Conservation (phyloP, 192 early-diverging fungal species). For the Dissophora ornata region DNA sequence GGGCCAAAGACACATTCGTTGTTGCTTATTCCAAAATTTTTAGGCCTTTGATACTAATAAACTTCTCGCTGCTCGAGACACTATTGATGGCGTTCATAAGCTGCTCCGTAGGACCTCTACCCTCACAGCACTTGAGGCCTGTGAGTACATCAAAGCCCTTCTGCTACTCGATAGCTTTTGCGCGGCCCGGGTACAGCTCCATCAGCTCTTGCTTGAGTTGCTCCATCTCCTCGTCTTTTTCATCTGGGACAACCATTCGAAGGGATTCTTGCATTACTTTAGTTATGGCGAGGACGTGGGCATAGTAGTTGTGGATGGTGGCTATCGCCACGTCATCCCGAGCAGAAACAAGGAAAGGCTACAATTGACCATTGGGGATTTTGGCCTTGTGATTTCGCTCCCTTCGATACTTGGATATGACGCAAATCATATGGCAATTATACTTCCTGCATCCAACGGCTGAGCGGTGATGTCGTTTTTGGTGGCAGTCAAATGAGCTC, state of each 20-base stretch:
- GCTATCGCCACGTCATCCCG: neutral
- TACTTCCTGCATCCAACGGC: constrained; percentile 7
- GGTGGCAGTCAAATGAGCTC: neutral
- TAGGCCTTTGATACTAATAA: too few species aligned
- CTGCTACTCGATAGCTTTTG: neutral
- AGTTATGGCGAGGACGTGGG: constrained; percentile 1
- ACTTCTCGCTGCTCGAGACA: neutral
- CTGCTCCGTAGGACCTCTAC: neutral
- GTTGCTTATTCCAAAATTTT: too few species aligned
- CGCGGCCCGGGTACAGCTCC: neutral
- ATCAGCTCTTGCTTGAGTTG: neutral
- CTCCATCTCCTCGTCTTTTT: constrained; percentile 3
- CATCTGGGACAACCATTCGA: neutral
- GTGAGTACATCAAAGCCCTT: neutral
- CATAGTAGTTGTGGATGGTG: constrained; percentile 9
- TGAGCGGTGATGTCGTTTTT: constrained; percentile 6
- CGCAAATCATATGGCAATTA: neutral
- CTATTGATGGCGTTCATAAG: neutral
- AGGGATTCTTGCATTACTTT: neutral
- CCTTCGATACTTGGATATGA: neutral
- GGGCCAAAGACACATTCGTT: too few species aligned
- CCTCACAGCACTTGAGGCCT: neutral
- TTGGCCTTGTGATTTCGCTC: neutral
- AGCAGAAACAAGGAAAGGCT: neutral
- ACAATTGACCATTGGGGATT: constrained; percentile 1